Evolutionary conservation across 1,139 yeast genomes (phyloP).

Genomic region (Geotrichum candidum): DNA sequence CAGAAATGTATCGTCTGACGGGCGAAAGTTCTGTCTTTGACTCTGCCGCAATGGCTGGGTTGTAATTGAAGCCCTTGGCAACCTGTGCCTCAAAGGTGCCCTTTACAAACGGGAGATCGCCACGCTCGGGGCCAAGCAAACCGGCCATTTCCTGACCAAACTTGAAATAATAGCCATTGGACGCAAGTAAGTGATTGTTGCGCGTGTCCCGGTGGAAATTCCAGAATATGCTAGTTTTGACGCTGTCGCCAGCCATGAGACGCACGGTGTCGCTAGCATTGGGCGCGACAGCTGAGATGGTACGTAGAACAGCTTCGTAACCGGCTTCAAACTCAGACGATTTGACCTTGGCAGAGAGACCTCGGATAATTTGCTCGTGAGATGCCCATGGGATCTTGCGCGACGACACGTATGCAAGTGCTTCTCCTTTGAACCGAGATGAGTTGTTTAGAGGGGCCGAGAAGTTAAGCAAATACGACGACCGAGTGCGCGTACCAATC

Average conservation of each 20-base stretch:
- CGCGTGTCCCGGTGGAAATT: constrained; percentile 33
- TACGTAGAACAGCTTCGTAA: constrained; percentile 60
- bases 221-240: constrained; percentile 35
- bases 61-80: constrained; percentile 22
- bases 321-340: constrained; percentile 44
- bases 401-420: constrained; percentile 51
- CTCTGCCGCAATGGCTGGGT: not conserved
- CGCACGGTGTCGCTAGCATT: constrained; percentile 32
- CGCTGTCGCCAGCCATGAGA: constrained; percentile 35
- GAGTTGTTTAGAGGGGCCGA: constrained; percentile 55
- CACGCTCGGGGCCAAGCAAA: constrained; percentile 23
- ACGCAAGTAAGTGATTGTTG: constrained; percentile 31
- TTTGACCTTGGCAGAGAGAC: constrained; percentile 49
- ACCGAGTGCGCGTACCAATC: constrained; percentile 72
- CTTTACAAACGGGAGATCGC: constrained; percentile 35
- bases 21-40: not conserved
- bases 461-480: constrained; percentile 55
- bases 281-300: constrained; percentile 43
- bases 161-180: constrained; percentile 50
- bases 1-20: constrained; percentile 5
- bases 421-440: constrained; percentile 50
- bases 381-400: constrained; percentile 64
- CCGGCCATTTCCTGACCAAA: constrained; percentile 57
- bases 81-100: constrained; percentile 29
- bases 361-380: constrained; percentile 55